Evolutionary conservation across 257 asterid species (phyloP), one percentile per base, ranked within the genome.

Genomic region (Handroanthus guayacan): DNA sequence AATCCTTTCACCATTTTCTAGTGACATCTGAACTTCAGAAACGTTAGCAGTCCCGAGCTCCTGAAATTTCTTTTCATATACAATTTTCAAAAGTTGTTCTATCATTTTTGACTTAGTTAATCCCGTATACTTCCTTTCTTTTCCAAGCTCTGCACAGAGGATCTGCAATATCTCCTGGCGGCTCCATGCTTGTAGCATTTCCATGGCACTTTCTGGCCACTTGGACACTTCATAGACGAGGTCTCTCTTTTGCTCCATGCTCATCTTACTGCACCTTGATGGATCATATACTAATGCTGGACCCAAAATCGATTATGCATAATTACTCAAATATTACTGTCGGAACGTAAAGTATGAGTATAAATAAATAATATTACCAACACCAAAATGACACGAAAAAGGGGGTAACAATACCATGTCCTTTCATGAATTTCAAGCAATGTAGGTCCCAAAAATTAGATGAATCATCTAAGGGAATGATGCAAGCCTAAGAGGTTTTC

Each of bases 81-180:
- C 79, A 43, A 83, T 77, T 83, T 78, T 83, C 43, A 90, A 73
- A 80, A 92, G 95, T 39, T 86, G 87, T 70, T 92, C 92, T 3
- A 90, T 90, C 66, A 92, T 74, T 80, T 81, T 89, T 5, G 83
- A 71, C 79, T 92, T 92, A 41, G 92, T 84, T 76, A 89, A 69
- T 80, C 94, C 94, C 14, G 92, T 83, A 80, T 74, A 87, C 70
- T 90, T 89, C 55, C 91, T 86, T 55, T 89, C 96, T 82, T 84
- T 86, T 4, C 97, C 97, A 56, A 87, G 78, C 89, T 92, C 97
- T 74, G 88, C 88, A 74, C 92, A 85, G 75, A 92, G 88, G 67
- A 92, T 81, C 68, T 86, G 94, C 69, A 86, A 77, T 58, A 92
- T 84, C 76, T 92, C 95, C 45, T 77, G 90, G 75, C 95, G 92